Conservation (phyloP, 495 filamentous ascomycete species). For the Evernia prunastri region DNA sequence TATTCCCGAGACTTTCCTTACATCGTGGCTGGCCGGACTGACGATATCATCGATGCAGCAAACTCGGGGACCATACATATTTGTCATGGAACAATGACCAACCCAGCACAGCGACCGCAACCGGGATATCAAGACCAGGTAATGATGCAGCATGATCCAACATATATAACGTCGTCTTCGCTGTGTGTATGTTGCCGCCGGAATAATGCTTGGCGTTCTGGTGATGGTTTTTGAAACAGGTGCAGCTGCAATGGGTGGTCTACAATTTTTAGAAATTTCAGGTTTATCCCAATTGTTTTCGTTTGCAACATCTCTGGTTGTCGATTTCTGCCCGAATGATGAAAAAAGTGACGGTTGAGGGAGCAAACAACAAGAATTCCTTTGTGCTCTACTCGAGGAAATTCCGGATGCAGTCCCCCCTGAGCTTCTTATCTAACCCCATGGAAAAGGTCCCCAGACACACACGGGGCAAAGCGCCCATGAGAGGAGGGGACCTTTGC, state of each 20-base stretch:
- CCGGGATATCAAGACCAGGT: conserved; percentile 37
- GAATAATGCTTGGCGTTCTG: conserved; percentile 6
- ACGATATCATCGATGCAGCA: conserved; percentile 44
- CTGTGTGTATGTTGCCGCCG: background rate
- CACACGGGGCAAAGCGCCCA: background rate
- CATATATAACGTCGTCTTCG: background rate
- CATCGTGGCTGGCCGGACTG: conserved; percentile 17
- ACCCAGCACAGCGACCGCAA: conserved; percentile 52
- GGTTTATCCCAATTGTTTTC: background rate
- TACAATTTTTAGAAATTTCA: background rate
- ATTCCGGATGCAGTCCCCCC: conserved; percentile 3
- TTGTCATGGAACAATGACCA: conserved; percentile 94
- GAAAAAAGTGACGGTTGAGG: background rate
- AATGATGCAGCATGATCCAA: conserved; percentile 24
- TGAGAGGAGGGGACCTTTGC: background rate
- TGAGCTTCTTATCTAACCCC: conserved; percentile 1
- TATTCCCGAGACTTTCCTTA: conserved; percentile 7
- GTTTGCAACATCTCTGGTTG: background rate
- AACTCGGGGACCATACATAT: conserved; percentile 96
- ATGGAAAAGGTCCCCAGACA: background rate
- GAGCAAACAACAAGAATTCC: background rate
- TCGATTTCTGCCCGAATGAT: background rate
- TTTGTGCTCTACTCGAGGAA: background rate
- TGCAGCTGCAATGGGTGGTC: background rate
- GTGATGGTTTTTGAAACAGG: conserved; percentile 3